Base-by-base conservation (phyloP, 331 rosid genomes). In the Erythrophleum ivorense region DNA sequence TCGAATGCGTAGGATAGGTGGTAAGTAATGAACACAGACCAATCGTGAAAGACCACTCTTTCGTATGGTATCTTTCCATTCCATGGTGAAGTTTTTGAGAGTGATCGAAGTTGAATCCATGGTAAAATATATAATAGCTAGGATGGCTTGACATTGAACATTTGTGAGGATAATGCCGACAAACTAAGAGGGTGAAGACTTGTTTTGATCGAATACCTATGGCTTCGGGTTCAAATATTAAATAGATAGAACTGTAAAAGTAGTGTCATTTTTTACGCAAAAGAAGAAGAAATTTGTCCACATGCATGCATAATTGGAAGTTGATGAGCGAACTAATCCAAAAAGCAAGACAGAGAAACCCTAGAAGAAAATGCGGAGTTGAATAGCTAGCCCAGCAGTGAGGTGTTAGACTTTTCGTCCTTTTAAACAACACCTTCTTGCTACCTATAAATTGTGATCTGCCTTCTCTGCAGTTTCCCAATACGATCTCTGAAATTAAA, bases 401-500 rank as follows among this genome's bases (percentile, higher is more conserved):
- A 86, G 91, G 83, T 64, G 71, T 64, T 78, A 83, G 98, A 92
- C 97, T 85, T 88, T 95, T 91, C 78, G 91, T 85, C 92, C 89
- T 85, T 83, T 76, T 59, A 85, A 90, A 81, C 84, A 84, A 87
- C 91, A 85, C 87, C 85, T 84, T 89, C 73, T 88, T 89, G 60
- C 78, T 19, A 80, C 85, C 98, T 96, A 96, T 96, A 96, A 89
- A 88, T 86, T 85, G 9, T 48, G 64, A 83, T 87, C 88, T 80
- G 74, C 90, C 86, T 83, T 87, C 86, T 60, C 43, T 78, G 45
- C 73, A 66, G 36, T 88, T 88, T 87, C 90, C 83, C 80, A 90
- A 86, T 87, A 86, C 89, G 87, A 84, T 71, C 75, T 65, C 85
- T 80, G 43, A 79, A 14, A 40, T 10, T 7, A 59, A 34, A 63